These are phyloP conservation scores for Talaromyces sp. DNA, from an alignment of 2,329 filamentous ascomycete species.

Conservation along the genomic window DNA sequence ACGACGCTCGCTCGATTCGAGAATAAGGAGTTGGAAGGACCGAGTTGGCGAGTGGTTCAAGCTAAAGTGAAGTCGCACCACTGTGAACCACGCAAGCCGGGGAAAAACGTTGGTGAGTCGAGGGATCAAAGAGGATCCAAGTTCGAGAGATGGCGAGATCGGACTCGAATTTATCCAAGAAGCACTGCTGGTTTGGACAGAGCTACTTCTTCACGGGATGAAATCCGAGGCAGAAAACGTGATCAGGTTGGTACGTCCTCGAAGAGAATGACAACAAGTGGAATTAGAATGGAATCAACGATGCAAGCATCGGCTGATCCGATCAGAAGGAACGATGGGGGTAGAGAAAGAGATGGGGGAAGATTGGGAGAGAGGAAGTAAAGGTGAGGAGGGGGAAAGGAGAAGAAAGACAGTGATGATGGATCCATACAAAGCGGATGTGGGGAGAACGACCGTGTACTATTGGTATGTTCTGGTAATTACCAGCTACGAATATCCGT, in stretches of 20 bases:
- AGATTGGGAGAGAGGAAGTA: conserved; percentile 11
- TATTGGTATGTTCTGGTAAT: not conserved
- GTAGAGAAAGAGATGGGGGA: conserved; percentile 29
- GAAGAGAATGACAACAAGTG: conserved; percentile 34
- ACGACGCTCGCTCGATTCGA: conserved; percentile 23
- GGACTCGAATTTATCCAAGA: conserved; percentile 13
- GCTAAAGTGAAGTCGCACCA: conserved; percentile 3
- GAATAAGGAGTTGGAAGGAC: conserved; percentile 25
- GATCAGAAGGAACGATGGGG: conserved; percentile 48
- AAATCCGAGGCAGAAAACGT: conserved; percentile 10
- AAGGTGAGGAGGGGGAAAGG: conserved; percentile 21
- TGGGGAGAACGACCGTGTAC: conserved; percentile 18
- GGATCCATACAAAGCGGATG: conserved; percentile 31
- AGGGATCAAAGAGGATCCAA: conserved; percentile 11
- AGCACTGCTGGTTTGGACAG: conserved; percentile 7
- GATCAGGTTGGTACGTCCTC: conserved; percentile 17
- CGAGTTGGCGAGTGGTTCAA: conserved; percentile 17
- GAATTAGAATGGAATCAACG: conserved; percentile 32
- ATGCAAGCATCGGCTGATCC: conserved; percentile 38
- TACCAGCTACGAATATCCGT: not conserved
- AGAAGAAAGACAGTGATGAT: conserved; percentile 28
- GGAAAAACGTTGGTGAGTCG: conserved; percentile 6
- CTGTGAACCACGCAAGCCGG: not conserved
- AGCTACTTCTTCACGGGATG: conserved; percentile 17
- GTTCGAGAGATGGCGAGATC: conserved; percentile 8